Conservation (phyloP, 78 protist species). For the Dictyostelium intermedium region DNA sequence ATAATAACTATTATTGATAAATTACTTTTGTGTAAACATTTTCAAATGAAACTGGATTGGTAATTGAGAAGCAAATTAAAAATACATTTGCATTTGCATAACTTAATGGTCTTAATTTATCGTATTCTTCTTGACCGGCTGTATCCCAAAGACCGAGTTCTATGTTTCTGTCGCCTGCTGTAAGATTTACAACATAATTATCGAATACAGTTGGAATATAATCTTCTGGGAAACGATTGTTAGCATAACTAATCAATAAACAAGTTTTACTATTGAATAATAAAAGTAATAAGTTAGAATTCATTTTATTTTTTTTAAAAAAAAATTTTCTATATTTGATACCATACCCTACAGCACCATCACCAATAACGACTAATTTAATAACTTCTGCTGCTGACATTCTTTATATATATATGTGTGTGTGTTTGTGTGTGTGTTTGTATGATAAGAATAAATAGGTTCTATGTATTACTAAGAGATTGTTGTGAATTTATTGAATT, state of each 20-base stretch:
- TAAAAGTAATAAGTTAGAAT: not conserved
- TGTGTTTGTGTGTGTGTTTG: not conserved
- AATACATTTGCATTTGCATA: conserved; percentile 93
- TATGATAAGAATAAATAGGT: not conserved
- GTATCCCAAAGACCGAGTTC: conserved; percentile 97
- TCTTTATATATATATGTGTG: not conserved
- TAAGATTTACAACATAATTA: conserved; percentile 93
- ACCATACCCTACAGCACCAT: conserved; percentile 82
- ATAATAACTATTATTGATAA: not conserved
- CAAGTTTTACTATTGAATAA: conserved; percentile 68
- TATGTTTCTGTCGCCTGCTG: conserved; percentile 95
- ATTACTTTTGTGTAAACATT: conserved; percentile 89
- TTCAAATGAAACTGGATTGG: conserved; percentile 87
- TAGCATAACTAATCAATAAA: conserved; percentile 85
- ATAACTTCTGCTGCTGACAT: conserved; percentile 77
- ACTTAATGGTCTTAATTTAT: conserved; percentile 92
- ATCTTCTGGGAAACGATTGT: conserved; percentile 88
- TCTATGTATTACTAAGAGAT: not conserved
- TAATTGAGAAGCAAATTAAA: conserved; percentile 92
- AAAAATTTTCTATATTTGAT: not conserved
- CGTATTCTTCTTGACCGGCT: conserved; percentile 96
- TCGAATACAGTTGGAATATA: conserved; percentile 95
- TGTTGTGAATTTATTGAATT: not conserved
- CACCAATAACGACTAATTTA: conserved; percentile 84
- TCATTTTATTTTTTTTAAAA: not conserved